Conservation (phyloP, 495 filamentous ascomycete species). For the Penicillium ochrochloron region DNA sequence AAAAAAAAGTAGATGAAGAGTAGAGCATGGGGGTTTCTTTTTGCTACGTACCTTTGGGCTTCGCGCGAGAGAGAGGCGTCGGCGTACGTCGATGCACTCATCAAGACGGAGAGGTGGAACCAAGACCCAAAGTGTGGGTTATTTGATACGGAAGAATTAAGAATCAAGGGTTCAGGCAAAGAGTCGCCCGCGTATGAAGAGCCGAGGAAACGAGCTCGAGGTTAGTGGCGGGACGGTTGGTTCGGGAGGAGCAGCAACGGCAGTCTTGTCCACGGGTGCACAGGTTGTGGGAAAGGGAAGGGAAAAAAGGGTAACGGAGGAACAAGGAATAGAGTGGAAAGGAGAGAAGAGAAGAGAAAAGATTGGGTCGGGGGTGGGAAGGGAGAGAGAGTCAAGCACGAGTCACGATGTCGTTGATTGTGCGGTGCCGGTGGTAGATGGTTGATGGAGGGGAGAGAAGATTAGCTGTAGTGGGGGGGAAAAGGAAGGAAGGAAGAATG, state of each 20-base stretch:
- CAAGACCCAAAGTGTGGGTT: slow-evolving; percentile 21
- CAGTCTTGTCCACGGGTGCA: slow-evolving; percentile 7
- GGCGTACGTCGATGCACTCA: slow-evolving; percentile 53
- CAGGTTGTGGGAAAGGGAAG: slow-evolving; percentile 11
- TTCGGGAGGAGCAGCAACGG: slow-evolving; percentile 5
- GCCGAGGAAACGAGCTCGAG: slow-evolving; percentile 16
- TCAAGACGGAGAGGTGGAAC: slow-evolving; percentile 44
- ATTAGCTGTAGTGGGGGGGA: slow-evolving; percentile 20
- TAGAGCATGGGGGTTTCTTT: background rate
- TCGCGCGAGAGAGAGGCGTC: slow-evolving; percentile 52
- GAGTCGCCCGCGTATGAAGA: background rate
- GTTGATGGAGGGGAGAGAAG: slow-evolving; percentile 10
- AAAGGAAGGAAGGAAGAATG: slow-evolving; percentile 10
- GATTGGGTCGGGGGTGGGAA: slow-evolving; percentile 20
- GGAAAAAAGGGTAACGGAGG: slow-evolving; percentile 14
- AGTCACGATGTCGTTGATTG: slow-evolving; percentile 34
- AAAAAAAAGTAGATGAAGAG: background rate
- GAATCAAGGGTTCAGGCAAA: slow-evolving; percentile 5
- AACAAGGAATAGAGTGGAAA: slow-evolving; percentile 14
- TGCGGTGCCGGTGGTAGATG: slow-evolving; percentile 22
- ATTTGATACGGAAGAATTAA: slow-evolving; percentile 17
- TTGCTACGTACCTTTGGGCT: slow-evolving; percentile 43
- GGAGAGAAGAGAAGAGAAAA: slow-evolving; percentile 21
- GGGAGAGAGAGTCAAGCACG: slow-evolving; percentile 18
- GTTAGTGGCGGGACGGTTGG: background rate